phyloP scores from a whole-genome alignment of 2,329 filamentous ascomycete species.

The Alternaria triticina region DNA sequence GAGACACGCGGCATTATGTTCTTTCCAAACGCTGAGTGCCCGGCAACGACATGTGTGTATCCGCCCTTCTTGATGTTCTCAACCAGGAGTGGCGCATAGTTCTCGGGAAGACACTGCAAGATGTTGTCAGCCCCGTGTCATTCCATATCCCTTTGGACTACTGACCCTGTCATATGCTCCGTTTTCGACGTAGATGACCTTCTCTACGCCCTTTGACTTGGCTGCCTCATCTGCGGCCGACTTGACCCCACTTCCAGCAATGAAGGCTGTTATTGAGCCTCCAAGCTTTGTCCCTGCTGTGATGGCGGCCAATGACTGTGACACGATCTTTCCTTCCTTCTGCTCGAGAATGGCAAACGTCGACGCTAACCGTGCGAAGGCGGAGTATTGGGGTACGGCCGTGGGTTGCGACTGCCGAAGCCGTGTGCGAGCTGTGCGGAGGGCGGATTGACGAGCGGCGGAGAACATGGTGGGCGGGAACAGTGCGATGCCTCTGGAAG shows the following conservation, averaged over 20 bases:
- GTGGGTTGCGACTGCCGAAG: slow-evolving; percentile 48
- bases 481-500: slow-evolving; percentile 1
- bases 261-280: slow-evolving; percentile 82
- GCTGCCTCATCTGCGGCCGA: slow-evolving; percentile 80
- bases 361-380: slow-evolving; percentile 75
- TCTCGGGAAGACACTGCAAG: slow-evolving; percentile 79
- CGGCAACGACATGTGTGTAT: slow-evolving; percentile 89
- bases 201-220: slow-evolving; percentile 88
- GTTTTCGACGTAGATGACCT: slow-evolving; percentile 88
- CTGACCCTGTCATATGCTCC: slow-evolving; percentile 86
- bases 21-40: slow-evolving; percentile 96
- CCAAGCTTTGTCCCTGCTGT: slow-evolving; percentile 87
- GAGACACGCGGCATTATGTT: slow-evolving; percentile 89
- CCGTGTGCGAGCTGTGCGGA: slow-evolving; percentile 52
- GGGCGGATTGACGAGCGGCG: slow-evolving; percentile 42
- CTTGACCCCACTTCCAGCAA: slow-evolving; percentile 82
- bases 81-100: slow-evolving; percentile 87
- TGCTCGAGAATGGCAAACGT: slow-evolving; percentile 93
- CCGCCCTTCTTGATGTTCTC: slow-evolving; percentile 97
- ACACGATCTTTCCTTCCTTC: slow-evolving; percentile 83
- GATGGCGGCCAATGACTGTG: slow-evolving; percentile 81
- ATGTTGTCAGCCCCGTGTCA: slow-evolving; percentile 10
- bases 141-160: neutral
- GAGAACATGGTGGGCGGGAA: slow-evolving; percentile 43
- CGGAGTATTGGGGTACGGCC: slow-evolving; percentile 56